Base-by-base conservation (phyloP, 116 monocot genomes). In the Trichopus zeylanicus region DNA sequence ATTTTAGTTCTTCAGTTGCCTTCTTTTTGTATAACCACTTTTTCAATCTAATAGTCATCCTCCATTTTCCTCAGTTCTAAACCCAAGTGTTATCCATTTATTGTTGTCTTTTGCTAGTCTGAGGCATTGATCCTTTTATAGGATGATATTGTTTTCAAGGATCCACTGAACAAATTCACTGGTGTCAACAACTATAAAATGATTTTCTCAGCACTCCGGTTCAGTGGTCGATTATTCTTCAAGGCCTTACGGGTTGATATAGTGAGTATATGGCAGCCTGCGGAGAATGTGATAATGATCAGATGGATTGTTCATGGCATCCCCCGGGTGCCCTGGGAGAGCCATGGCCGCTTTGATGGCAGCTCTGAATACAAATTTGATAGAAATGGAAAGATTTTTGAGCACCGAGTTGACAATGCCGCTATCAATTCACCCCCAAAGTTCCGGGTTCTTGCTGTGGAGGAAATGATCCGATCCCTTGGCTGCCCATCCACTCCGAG, bases 131-230 rank as follows among this genome's bases (percentile, higher is more conserved):
- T 15, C 18, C 7, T 42, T 34, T 23, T 47, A 15, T 65, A 87
- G 92, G 92, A 87, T 65, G 87, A 92, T 59, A 74, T 92, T 42
- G 81, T 92, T 42, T 92, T 92, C 76, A 81, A 78, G 58, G 84
- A 87, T 67, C 92, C 84, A 54, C 19, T 92, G 54, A 92, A 84
- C 61, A 81, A 73, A 1, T 92, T 88, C 31, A 31, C 48, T 6
- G 92, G 92, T 26, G 70, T 92, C 8, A 48, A 78, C 13, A 92
- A 84, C 61, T 92, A 92, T 74, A 81, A 79, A 53, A 37, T 67
- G 8, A 84, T 92, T 39, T 79, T 84, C 26, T 77, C 68, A 66
- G 75, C 73, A 6, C 55, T 92, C 26, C 75, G 84, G 4, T 63
- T 84, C 27, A 69, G 42, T 53, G 79, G 74, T 8, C 58, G 54